Conservation (phyloP, 345 rosid species). For the Acer campestre region DNA sequence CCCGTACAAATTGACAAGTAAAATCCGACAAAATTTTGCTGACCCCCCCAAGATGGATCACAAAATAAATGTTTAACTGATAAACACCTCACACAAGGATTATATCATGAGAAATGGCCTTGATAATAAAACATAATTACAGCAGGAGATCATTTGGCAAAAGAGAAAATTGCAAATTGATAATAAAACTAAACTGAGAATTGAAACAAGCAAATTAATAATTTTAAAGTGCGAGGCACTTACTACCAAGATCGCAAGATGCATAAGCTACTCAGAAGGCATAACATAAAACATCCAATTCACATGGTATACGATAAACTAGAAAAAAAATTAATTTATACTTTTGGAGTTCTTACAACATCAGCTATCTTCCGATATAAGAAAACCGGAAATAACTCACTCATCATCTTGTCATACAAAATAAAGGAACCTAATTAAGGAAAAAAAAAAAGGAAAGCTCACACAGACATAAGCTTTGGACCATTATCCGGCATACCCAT, state of each 20-base stretch:
- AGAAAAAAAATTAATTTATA: not conserved
- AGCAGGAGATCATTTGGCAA: not conserved
- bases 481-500: constrained; percentile 99
- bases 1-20: not conserved
- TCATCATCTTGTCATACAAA: constrained; percentile 5
- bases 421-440: not conserved
- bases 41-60: not conserved
- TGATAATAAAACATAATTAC: not conserved
- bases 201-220: not conserved
- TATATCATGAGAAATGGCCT: not conserved
- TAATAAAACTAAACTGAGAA: not conserved
- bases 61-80: not conserved
- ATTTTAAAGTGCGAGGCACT: not conserved
- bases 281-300: not conserved
- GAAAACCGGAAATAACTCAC: constrained; percentile 7
- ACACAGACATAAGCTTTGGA: constrained; percentile 63
- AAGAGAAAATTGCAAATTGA: not conserved
- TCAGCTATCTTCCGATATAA: not conserved
- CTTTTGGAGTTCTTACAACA: constrained; percentile 13
- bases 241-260: not conserved
- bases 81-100: not conserved
- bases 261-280: no score
- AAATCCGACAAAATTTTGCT: not conserved
- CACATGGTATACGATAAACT: not conserved
- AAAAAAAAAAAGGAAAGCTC: constrained; percentile 20